These are phyloP conservation scores for Hymenoscyphus albidus DNA, from an alignment of 2,329 filamentous ascomycete species.

Conservation along the genomic window DNA sequence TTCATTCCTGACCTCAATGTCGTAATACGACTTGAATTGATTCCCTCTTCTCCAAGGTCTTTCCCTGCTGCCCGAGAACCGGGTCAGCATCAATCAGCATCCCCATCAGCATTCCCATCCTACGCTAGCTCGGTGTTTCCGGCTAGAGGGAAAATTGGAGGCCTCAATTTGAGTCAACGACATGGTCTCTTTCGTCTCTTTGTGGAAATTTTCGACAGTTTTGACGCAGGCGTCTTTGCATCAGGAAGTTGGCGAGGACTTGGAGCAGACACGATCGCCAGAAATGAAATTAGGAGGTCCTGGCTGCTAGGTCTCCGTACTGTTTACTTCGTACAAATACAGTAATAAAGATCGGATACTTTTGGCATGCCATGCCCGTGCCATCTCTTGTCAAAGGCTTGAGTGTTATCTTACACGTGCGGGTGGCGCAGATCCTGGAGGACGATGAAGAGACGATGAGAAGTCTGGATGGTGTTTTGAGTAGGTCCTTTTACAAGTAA, in stretches of 20 bases:
- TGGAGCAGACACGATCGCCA: not conserved
- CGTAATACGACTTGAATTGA: not conserved
- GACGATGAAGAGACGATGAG: not conserved
- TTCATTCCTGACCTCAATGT: not conserved
- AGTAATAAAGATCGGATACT: not conserved
- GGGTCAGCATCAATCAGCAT: slow-evolving; percentile 3
- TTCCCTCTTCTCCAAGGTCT: not conserved
- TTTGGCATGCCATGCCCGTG: not conserved
- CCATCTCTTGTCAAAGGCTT: not conserved
- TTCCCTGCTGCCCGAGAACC: slow-evolving; percentile 5
- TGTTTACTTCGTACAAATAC: not conserved
- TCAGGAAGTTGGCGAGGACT: not conserved
- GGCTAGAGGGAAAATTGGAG: not conserved
- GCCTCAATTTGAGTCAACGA: not conserved
- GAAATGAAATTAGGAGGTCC: not conserved
- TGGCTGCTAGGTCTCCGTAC: not conserved
- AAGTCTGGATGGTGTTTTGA: not conserved
- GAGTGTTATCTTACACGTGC: not conserved
- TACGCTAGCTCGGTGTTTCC: not conserved
- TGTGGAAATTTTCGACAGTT: not conserved
- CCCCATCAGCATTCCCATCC: not conserved
- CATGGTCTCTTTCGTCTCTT: not conserved
- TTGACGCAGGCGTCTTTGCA: not conserved
- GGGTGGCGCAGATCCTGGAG: not conserved
- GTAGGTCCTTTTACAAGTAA: too few relatives aligned